These are phyloP conservation scores for Avena sativa DNA, from an alignment of 176 grass and related monocot genomes.

Conservation along the genomic window DNA sequence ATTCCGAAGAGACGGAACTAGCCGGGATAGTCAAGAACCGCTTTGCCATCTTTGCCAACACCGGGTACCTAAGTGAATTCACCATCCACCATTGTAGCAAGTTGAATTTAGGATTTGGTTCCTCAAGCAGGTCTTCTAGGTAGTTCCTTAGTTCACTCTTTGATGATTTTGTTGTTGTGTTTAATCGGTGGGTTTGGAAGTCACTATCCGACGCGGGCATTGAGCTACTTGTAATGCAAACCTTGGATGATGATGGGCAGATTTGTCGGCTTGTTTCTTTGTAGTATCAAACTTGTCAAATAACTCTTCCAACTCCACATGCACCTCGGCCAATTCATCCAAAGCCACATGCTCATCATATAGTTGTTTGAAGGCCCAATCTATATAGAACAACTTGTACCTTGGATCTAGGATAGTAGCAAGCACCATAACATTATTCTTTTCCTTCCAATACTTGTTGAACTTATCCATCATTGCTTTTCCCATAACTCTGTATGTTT, in stretches of 20 bases:
- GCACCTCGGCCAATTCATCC: too few relatives aligned
- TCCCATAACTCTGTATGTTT: not conserved
- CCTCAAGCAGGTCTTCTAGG: too few relatives aligned
- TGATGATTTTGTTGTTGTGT: not conserved
- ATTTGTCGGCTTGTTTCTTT: too few relatives aligned
- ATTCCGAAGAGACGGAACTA: too few relatives aligned
- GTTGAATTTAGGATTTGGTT: too few relatives aligned
- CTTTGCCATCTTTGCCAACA: not conserved
- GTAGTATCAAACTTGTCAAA: too few relatives aligned
- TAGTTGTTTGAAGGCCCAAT: not conserved
- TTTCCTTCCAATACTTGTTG: not conserved
- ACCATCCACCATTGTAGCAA: not conserved
- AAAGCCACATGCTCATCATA: not conserved
- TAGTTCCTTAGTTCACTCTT: too few relatives aligned
- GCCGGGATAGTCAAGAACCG: too few relatives aligned
- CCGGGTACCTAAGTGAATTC: not conserved
- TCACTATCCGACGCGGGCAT: not conserved
- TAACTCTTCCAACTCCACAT: too few relatives aligned
- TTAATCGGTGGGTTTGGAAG: not conserved
- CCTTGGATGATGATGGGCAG: too few relatives aligned
- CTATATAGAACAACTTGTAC: not conserved
- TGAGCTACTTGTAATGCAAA: not conserved
- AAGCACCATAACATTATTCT: slow-evolving; percentile 8
- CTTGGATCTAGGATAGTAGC: slow-evolving; percentile 9
- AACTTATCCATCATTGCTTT: not conserved